These are phyloP conservation scores for Leishmania martiniquensis DNA, from an alignment of 208 protist genomes.

Conservation along the genomic window DNA sequence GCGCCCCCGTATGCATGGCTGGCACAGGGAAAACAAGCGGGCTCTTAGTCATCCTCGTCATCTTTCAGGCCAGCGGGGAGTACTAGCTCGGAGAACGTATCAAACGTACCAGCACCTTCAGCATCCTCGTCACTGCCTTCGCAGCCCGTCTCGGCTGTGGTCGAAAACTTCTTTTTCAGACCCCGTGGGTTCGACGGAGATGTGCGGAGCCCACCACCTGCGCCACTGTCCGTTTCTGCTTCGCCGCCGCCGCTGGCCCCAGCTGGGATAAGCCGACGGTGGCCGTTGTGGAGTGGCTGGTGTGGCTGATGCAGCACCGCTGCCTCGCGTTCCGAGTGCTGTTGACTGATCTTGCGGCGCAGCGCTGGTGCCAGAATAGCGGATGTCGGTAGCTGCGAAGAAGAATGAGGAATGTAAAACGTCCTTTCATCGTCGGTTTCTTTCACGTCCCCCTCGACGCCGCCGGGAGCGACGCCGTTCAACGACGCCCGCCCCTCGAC, in stretches of 20 bases:
- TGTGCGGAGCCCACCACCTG: background rate
- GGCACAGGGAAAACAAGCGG: background rate
- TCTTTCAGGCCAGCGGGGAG: slow-evolving; percentile 1
- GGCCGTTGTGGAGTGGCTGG: slow-evolving; percentile 9
- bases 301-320: slow-evolving; percentile 15
- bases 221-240: background rate
- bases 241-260: background rate
- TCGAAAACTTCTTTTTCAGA: background rate
- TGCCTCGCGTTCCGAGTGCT: slow-evolving; percentile 30
- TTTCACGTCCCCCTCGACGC: background rate
- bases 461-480: background rate
- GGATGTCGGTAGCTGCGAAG: slow-evolving; percentile 10
- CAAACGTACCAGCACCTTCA: slow-evolving; percentile 35
- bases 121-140: background rate
- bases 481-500: background rate
- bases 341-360: slow-evolving; percentile 44
- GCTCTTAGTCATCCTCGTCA: slow-evolving; percentile 5
- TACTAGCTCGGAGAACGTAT: slow-evolving; percentile 52
- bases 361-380: slow-evolving; percentile 42
- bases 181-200: background rate
- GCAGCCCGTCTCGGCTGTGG: background rate
- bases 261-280: slow-evolving; percentile 2
- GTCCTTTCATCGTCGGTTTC: slow-evolving; percentile 19
- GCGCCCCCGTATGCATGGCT: background rate
- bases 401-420: slow-evolving; percentile 15